Percentiles rank a stretch among this genome's conserved stretches.
Conservation (phyloP, 2,329 filamentous ascomycete genomes). For the Epicoccum sorghinum region DNA sequence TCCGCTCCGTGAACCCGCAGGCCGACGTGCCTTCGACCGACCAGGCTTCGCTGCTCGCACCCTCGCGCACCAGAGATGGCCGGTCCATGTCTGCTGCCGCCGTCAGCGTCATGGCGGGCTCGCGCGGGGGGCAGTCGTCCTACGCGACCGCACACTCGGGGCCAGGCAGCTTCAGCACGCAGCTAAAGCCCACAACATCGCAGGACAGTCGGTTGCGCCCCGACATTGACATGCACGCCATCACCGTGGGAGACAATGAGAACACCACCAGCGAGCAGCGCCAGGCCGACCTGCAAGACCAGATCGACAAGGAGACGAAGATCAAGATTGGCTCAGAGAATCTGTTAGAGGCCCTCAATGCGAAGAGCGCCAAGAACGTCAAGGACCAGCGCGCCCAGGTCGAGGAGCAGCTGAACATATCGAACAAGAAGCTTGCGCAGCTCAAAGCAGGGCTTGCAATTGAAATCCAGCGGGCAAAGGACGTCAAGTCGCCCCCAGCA, state of each 20-base stretch:
- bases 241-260: conserved; percentile 66
- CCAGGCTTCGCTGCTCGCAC: conserved; percentile 51
- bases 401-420: conserved; percentile 88
- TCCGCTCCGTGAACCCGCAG: conserved; percentile 49
- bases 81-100: conserved; percentile 60
- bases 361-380: conserved; percentile 93
- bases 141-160: conserved; percentile 70
- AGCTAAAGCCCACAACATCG: conserved; percentile 75
- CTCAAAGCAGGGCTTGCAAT: conserved; percentile 64
- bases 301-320: conserved; percentile 93
- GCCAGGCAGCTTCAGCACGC: conserved; percentile 86
- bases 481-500: conserved; percentile 56
- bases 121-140: conserved; percentile 65
- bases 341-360: conserved; percentile 90
- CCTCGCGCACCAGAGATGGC: conserved; percentile 57
- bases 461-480: conserved; percentile 64
- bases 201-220: conserved; percentile 66
- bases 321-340: conserved; percentile 98
- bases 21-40: conserved; percentile 41
- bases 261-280: conserved; percentile 70
- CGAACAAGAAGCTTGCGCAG: conserved; percentile 73
- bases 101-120: conserved; percentile 63
- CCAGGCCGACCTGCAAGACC: conserved; percentile 77
- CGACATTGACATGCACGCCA: conserved; percentile 60
- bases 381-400: conserved; percentile 66